These are phyloP conservation scores for Xylaria bambusicola DNA, from an alignment of 495 filamentous ascomycete species.

Conservation along the genomic window DNA sequence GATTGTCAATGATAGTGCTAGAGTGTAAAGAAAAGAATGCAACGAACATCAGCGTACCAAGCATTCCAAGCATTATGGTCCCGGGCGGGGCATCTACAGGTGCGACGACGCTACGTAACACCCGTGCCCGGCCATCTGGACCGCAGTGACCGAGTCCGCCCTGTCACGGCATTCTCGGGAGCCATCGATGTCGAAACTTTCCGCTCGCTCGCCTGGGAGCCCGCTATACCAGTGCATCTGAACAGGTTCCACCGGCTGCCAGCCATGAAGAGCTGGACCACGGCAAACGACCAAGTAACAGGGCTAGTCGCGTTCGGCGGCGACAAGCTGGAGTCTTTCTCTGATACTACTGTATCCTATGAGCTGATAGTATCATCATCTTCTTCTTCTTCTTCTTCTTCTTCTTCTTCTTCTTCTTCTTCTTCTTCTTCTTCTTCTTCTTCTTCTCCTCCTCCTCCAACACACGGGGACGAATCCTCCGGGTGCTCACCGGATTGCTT, in stretches of 20 bases:
- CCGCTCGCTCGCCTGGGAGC: conserved; percentile 15
- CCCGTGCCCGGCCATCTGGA: no score
- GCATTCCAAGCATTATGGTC: neutral
- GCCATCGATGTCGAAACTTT: conserved; percentile 7
- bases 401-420: no score
- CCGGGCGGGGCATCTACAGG: neutral
- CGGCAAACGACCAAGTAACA: neutral
- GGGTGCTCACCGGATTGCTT: neutral
- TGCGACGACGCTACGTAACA: neutral
- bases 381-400: no score
- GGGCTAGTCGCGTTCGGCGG: neutral
- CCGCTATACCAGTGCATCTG: conserved; percentile 7
- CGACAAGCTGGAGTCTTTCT: neutral
- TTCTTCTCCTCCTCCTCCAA: no score
- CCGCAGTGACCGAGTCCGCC: neutral
- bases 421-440: no score
- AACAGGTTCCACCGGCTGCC: conserved; percentile 9
- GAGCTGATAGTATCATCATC: conserved; percentile 6
- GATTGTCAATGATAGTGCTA: no score
- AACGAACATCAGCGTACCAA: no score
- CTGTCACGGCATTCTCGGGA: neutral
- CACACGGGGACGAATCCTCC: neutral
- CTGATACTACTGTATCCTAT: neutral
- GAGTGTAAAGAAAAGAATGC: no score
- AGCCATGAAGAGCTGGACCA: conserved; percentile 12